Base-by-base conservation (phyloP, 108 stramenopile species). In the Discostella stelligeroides region DNA sequence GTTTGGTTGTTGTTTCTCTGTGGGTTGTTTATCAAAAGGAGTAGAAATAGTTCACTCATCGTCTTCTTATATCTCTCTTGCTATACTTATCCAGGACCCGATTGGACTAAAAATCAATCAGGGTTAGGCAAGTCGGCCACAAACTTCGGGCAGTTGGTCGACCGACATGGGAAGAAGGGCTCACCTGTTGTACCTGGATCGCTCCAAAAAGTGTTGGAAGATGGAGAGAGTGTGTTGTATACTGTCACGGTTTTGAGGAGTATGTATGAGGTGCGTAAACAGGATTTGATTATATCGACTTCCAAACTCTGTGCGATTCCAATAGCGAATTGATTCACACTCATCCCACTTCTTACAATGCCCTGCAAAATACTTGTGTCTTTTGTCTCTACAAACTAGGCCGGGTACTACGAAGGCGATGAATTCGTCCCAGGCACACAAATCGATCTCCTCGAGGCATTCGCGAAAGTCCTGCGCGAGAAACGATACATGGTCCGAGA, bases 171-270 rank as follows among this genome's bases (percentile, higher is more conserved):
- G 58, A 80, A 81, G 37, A 85, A 88, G 40, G 95, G 97, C 60
- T 96, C 95, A 1, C 98, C 98, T 8, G 97, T 97, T 46, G 97
- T 95, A 41, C 94, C 93, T 39, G 94, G 92, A 64, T 90, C 93
- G 10, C 30, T 89, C 23, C 76, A 89, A 60, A 69, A 79, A 14
- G 85, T 98, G n/a, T 76, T 76, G 61, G 69, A 66, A 27, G 98
- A 98, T 50, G 82, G 78, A 29, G 98, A 98, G 13, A 82, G 73
- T 23, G 69, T 83, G 27, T 82, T 98, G 24, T 98, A 91, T 71
- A 72, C 94, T 38, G 84, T 98, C 15, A 97, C 97, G 8, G 88
- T 98, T 55, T 85, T 98, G 13, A 89, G 89, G 62, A 83, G 91
- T 24, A 92, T 95, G 77, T 96, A 96, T 72, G 92, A 93, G 68